phyloP scores from a whole-genome alignment of 1,284 basidiomycete genomes.

The Ustilago xerochloae region DNA sequence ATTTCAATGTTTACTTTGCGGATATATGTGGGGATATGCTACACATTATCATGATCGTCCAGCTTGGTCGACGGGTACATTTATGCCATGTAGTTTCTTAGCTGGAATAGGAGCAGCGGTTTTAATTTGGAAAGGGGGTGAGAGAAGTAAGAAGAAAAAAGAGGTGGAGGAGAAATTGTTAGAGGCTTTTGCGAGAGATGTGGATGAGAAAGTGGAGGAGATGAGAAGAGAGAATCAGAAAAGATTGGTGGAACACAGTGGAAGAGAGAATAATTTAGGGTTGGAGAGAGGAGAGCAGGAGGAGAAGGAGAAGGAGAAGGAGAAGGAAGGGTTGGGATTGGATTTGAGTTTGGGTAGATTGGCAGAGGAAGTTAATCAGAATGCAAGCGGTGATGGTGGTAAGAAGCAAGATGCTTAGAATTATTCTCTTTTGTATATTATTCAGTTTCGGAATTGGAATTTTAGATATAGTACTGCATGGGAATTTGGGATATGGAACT shows the following conservation, averaged over 20 bases:
- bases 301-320: neutral
- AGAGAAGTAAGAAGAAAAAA: conserved; percentile 80
- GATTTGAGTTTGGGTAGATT: conserved; percentile 6
- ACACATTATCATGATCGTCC: conserved; percentile 70
- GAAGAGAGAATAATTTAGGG: neutral
- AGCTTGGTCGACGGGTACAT: conserved; percentile 73
- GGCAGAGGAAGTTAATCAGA: conserved; percentile 7
- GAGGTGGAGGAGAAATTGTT: conserved; percentile 78
- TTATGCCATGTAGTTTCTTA: conserved; percentile 80
- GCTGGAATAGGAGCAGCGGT: conserved; percentile 81
- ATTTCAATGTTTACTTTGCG: conserved; percentile 73
- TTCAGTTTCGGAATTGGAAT: neutral
- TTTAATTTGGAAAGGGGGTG: conserved; percentile 80
- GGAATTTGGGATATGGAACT: too few species aligned
- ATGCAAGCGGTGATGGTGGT: neutral
- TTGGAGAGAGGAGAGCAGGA: neutral
- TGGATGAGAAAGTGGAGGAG: conserved; percentile 28
- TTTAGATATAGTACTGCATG: too few species aligned
- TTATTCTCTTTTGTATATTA: neutral
- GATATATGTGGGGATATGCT: conserved; percentile 54
- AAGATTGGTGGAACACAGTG: neutral
- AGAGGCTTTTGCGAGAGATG: conserved; percentile 38
- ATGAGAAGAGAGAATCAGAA: conserved; percentile 3
- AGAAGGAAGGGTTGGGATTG: neutral
- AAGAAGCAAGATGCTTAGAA: neutral